These are phyloP conservation scores for Coemansia sp. DNA, from an alignment of 192 early-diverging fungal species.

Conservation along the genomic window DNA sequence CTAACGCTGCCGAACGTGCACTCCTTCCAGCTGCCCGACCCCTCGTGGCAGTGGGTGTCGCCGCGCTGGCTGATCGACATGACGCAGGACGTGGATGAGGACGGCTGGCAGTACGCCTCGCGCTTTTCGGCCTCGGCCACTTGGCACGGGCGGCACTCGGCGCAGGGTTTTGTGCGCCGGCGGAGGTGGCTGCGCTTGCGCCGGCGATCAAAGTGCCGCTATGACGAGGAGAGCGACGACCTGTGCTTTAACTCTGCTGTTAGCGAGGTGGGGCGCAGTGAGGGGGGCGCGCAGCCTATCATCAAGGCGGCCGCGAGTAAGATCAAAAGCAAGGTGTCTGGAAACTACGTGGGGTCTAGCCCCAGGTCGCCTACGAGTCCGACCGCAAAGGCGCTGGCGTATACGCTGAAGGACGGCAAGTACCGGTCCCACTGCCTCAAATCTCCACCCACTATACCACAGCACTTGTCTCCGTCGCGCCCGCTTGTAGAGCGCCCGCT, in stretches of 20 bases:
- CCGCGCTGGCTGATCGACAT: conserved; percentile 60
- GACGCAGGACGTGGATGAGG: conserved; percentile 56
- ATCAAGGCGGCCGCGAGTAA: conserved; percentile 26
- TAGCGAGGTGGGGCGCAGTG: neutral
- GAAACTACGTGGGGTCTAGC: conserved; percentile 27
- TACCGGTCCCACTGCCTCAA: conserved; percentile 36
- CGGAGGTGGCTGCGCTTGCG: conserved; percentile 27
- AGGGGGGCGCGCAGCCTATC: neutral
- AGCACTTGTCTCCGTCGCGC: too few species aligned
- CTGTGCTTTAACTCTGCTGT: neutral
- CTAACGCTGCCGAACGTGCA: conserved; percentile 55
- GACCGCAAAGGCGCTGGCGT: conserved; percentile 18
- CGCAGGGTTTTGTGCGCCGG: conserved; percentile 23
- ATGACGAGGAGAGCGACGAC: conserved; percentile 19
- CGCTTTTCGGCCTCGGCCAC: conserved; percentile 33
- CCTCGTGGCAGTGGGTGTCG: conserved; percentile 58
- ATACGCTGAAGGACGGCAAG: conserved; percentile 45
- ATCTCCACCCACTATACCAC: neutral
- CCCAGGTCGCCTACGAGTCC: conserved; percentile 25
- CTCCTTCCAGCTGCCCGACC: conserved; percentile 57
- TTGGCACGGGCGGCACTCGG: conserved; percentile 21
- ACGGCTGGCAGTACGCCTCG: conserved; percentile 57
- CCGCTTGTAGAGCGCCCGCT: too few species aligned
- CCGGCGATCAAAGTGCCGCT: neutral
- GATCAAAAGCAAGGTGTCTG: conserved; percentile 39